Conservation (phyloP, 2,329 filamentous ascomycete genomes). For the Intubia oerlemansii region DNA sequence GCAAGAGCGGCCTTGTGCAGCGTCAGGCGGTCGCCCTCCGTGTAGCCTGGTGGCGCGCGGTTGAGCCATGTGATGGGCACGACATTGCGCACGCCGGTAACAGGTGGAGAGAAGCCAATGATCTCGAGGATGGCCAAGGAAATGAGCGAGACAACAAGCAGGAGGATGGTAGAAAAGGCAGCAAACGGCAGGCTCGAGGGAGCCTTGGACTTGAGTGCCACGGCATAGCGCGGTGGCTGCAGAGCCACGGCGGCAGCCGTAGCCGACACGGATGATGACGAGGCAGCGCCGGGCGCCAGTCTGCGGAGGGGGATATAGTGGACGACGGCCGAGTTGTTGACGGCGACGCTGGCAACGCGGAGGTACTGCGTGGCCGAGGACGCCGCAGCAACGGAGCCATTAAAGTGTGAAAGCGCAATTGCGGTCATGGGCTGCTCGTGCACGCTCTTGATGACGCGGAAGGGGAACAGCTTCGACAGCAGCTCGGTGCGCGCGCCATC, state of each 20-base stretch:
- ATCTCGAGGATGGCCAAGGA: constrained; percentile 45
- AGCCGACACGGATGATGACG: constrained; percentile 15
- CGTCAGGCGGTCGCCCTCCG: constrained; percentile 1
- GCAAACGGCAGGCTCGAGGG: constrained; percentile 30
- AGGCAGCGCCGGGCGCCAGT: constrained; percentile 14
- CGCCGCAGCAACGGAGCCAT: neutral
- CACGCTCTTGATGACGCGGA: constrained; percentile 28
- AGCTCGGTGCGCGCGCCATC: constrained; percentile 27
- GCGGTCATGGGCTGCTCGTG: constrained; percentile 37
- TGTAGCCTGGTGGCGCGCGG: constrained; percentile 1
- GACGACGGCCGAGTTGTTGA: constrained; percentile 59
- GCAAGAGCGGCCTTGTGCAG: neutral
- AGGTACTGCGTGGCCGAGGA: constrained; percentile 33
- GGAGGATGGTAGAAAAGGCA: constrained; percentile 30
- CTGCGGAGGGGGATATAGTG: constrained; percentile 53
- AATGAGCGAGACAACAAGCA: constrained; percentile 38
- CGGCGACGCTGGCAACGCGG: constrained; percentile 62
- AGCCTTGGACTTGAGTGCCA: constrained; percentile 33
- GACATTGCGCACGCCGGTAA: constrained; percentile 31
- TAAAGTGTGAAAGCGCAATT: constrained; percentile 34
- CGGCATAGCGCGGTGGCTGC: constrained; percentile 42
- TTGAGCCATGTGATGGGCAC: constrained; percentile 23
- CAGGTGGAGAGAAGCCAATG: constrained; percentile 31
- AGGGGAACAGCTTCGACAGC: constrained; percentile 27
- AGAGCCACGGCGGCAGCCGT: constrained; percentile 5